Conservation (phyloP, 2,329 filamentous ascomycete genomes). For the Akanthomyces lecanii region DNA sequence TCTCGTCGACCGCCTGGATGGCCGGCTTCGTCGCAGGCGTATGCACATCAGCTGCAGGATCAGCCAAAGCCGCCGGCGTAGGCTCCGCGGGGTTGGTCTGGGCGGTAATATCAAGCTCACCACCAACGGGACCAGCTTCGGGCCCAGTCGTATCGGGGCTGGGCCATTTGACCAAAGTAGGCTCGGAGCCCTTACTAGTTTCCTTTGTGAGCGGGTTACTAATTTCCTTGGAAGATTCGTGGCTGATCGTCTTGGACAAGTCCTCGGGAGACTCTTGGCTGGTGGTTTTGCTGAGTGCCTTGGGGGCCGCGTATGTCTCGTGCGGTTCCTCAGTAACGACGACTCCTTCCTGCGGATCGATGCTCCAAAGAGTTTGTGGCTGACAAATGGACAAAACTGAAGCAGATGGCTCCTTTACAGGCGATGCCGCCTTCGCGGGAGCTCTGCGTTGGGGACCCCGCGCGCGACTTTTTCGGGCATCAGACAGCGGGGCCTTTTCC, state of each 20-base stretch:
- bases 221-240: background rate
- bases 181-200: background rate
- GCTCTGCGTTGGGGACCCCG: slow-evolving; percentile 79
- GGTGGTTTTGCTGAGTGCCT: background rate
- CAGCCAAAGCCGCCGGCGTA: background rate
- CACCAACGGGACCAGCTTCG: background rate
- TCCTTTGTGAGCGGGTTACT: background rate
- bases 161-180: background rate
- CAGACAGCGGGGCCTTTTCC: slow-evolving; percentile 74
- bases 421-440: slow-evolving; percentile 43
- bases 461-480: slow-evolving; percentile 87
- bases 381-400: slow-evolving; percentile 44
- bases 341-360: slow-evolving; percentile 45
- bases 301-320: background rate
- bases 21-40: slow-evolving; percentile 5
- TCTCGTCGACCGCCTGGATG: background rate
- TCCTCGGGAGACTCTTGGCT: background rate
- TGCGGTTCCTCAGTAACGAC: background rate
- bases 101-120: background rate
- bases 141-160: background rate
- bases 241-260: background rate
- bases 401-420: slow-evolving; percentile 25
- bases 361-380: slow-evolving; percentile 47
- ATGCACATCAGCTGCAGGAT: background rate
- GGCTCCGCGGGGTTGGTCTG: slow-evolving; percentile 8